These are phyloP conservation scores for Ustilago vetiveriae DNA, from an alignment of 1,284 basidiomycete genomes.

Conservation along the genomic window DNA sequence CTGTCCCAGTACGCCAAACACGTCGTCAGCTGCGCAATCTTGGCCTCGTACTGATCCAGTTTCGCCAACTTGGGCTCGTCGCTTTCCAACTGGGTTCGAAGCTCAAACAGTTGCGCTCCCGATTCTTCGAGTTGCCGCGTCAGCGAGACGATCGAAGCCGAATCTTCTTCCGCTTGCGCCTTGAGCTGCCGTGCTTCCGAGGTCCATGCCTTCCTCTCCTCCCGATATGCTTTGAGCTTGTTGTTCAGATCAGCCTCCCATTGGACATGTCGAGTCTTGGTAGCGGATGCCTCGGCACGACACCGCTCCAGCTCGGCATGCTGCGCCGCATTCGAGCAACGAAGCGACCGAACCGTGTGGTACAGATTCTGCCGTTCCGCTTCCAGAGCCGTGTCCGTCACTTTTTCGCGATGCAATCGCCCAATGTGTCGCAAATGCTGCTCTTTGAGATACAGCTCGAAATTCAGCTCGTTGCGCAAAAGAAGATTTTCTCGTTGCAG, in stretches of 20 bases:
- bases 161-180: conserved; percentile 47
- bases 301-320: conserved; percentile 44
- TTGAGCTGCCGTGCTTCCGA: conserved; percentile 51
- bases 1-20: conserved; percentile 58
- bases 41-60: conserved; percentile 50
- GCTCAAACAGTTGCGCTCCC: conserved; percentile 55
- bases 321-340: conserved; percentile 35
- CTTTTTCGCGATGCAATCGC: conserved; percentile 64
- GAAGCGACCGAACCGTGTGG: conserved; percentile 52
- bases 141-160: conserved; percentile 28
- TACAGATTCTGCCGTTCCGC: conserved; percentile 66
- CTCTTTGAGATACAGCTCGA: conserved; percentile 66
- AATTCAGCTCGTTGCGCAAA: conserved; percentile 62
- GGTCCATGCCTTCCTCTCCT: conserved; percentile 60
- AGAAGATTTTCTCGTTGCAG: conserved; percentile 58
- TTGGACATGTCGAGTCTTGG: conserved; percentile 53
- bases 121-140: conserved; percentile 47
- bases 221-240: conserved; percentile 61
- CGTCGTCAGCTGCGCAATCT: conserved; percentile 45
- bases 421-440: conserved; percentile 67
- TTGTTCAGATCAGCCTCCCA: conserved; percentile 63
- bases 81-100: conserved; percentile 41
- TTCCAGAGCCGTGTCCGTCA: conserved; percentile 60
- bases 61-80: conserved; percentile 47
- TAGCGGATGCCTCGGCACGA: conserved; percentile 49